Base-by-base conservation (phyloP, 2,329 filamentous ascomycete species). In the Beauveria scarabaeidicola region DNA sequence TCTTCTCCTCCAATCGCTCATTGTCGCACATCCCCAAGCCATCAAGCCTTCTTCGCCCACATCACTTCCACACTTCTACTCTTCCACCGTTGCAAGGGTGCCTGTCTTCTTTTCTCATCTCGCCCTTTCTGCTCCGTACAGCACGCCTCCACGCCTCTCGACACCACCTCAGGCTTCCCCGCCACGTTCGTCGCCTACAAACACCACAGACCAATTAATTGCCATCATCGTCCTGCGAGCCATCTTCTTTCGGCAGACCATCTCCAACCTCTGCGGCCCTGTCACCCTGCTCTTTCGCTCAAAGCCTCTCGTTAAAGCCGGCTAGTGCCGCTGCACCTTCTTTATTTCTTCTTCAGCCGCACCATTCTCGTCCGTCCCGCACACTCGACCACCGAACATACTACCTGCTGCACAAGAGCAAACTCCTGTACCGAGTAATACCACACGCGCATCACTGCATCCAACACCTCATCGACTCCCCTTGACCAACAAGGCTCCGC, bases 261-360 rank as follows among this genome's bases (percentile, higher is more conserved):
- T 58, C 41, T 58, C 32, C 36, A 51, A 29, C n/a, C 29, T 47
- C 29, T 10, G 25, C 10, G 15, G 5, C 7, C 40, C 40, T 19
- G 40, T 41, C 9, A 23, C 32, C 23, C 36, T 50, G 32, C 36
- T 58, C 6, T 17, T 51, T 50, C 19, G 19, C 23, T 13, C 55
- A 38, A 36, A 29, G 25, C n/a, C 23, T 38, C 23, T 58, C 32
- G 44, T 58, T 43, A 58, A 50, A 51, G 36, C 44, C 55, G 46
- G 46, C 55, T 58, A 58, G 55, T 43, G 55, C 44, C 46, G 36
- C 25, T 43, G 36, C 55, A 32, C 36, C 55, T 29, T 51, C 44
- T 50, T 43, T 38, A 13, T 27, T 25, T 21, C 15, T 57, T 25
- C 32, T 51, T 58, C 55, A 58, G 55, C 55, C 55, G 32, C 55